Base-by-base conservation (phyloP, 2,329 filamentous ascomycete genomes). In the Ophiostoma himal-ulmi region DNA sequence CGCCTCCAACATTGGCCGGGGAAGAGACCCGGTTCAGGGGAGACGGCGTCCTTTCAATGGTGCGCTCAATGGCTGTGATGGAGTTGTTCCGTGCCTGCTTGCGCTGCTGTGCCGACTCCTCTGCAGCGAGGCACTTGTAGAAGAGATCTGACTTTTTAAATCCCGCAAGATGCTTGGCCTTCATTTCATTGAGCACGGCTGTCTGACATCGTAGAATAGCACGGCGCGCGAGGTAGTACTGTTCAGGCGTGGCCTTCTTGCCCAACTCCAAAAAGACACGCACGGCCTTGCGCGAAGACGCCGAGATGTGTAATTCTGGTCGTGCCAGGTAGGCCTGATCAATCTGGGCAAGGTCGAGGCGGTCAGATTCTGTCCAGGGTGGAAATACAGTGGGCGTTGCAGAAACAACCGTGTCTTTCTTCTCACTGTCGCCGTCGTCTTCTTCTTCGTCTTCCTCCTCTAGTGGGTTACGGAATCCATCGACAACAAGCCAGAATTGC, bases 401-500 rank as follows among this genome's bases (percentile, higher is more conserved):
- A 1, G 90, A 86, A 68, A 37, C 34, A 6, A 8, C 7, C 1
- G 34, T 11, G 36, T 39, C 62, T 89, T 92, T 90, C 17, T 57
- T 41, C 34, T 86, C 83, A 26, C 88, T 88, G 72, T 94, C 91
- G 20, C 36, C 62, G 26, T 89, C 89, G 48, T 90, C 89, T 44
- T 87, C 83, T 72, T 95, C 92, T 22, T 90, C 89, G 57, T 90
- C 90, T 39, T 87, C 85, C 78, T 99, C 95, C 79, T 99, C 95
- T 2, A 99, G 82, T 0, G 95, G 96, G 75, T 96, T 97, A 60
- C 96, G 91, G 75, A 98, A 93, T 0, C 95, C 94, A 80, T 99
- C 95, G 6, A 98, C 95, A 3, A 98, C 95, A 57, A 99, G 89
- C 93, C 94, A 99, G 79, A 98, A 99, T 76, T 99, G 95, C 6